Conservation (phyloP, 2,329 filamentous ascomycete genomes). For the Colletotrichum truncatum region DNA sequence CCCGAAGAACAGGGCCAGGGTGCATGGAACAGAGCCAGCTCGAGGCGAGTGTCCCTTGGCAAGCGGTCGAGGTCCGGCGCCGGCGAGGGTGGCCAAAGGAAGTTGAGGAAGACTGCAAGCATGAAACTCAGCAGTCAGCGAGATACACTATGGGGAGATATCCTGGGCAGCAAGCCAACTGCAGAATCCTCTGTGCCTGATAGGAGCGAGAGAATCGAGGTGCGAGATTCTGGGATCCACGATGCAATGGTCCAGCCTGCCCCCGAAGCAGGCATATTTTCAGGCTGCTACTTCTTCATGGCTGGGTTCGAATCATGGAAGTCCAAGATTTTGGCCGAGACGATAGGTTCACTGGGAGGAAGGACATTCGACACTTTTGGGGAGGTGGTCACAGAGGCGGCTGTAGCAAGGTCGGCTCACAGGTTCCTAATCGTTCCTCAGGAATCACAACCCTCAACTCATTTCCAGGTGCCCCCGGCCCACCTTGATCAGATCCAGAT, state of each 20-base stretch:
- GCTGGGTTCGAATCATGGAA: constrained; percentile 66
- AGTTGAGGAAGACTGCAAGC: constrained; percentile 88
- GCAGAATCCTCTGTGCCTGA: constrained; percentile 16
- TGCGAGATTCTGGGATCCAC: constrained; percentile 42
- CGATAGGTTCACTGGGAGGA: constrained; percentile 59
- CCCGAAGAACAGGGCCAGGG: constrained; percentile 77
- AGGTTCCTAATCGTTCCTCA: constrained; percentile 67
- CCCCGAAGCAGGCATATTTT: constrained; percentile 56
- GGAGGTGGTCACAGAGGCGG: constrained; percentile 45
- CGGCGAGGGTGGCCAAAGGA: constrained; percentile 73
- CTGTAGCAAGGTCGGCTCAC: constrained; percentile 40
- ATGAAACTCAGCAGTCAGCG: constrained; percentile 83
- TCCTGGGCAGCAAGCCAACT: constrained; percentile 62
- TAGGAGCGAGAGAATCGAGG: constrained; percentile 23
- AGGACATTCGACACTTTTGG: constrained; percentile 51
- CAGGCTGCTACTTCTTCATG: constrained; percentile 66
- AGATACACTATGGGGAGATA: constrained; percentile 90
- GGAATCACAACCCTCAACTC: constrained; percentile 53
- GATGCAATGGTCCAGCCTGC: constrained; percentile 32
- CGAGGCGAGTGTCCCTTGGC: constrained; percentile 56
- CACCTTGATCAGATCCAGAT: constrained; percentile 53
- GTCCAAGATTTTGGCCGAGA: constrained; percentile 56
- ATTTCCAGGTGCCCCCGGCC: constrained; percentile 46
- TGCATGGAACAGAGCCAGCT: constrained; percentile 72
- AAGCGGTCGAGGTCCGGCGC: constrained; percentile 68